Percentiles rank a stretch among this genome's conserved stretches.
Conservation (phyloP, 2,329 filamentous ascomycete genomes). For the Colletotrichum cereale region DNA sequence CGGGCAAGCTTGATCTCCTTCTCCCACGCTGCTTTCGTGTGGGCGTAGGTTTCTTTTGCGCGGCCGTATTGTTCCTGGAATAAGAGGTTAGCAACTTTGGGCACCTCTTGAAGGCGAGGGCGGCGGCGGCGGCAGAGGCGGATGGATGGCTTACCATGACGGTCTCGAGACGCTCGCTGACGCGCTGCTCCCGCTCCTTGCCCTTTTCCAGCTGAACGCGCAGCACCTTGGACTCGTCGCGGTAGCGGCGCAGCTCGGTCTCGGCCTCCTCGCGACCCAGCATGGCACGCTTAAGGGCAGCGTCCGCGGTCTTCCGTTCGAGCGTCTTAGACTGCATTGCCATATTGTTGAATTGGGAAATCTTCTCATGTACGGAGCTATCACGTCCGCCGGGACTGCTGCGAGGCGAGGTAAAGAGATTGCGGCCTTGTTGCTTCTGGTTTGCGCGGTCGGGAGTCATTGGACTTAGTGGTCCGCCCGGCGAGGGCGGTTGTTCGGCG, state of each 20-base stretch:
- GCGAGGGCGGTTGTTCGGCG: slow-evolving; percentile 64
- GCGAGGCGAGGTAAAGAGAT: slow-evolving; percentile 52
- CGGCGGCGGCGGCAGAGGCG: background rate
- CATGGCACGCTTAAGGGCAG: slow-evolving; percentile 75
- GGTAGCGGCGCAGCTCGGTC: slow-evolving; percentile 72
- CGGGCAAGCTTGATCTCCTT: slow-evolving; percentile 78
- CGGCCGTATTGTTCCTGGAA: slow-evolving; percentile 76
- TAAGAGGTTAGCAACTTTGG: slow-evolving; percentile 24
- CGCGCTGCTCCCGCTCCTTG: slow-evolving; percentile 73
- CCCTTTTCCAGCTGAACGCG: slow-evolving; percentile 73
- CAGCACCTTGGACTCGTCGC: slow-evolving; percentile 70
- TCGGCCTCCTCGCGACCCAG: slow-evolving; percentile 79
- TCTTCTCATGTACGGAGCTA: slow-evolving; percentile 74
- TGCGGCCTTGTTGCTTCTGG: slow-evolving; percentile 55
- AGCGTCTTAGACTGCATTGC: slow-evolving; percentile 71
- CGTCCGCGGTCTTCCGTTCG: slow-evolving; percentile 74
- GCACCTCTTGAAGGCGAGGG: background rate
- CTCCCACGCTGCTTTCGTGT: slow-evolving; percentile 77
- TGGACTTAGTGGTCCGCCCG: slow-evolving; percentile 68
- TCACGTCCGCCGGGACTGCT: slow-evolving; percentile 59
- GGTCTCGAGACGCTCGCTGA: slow-evolving; percentile 75
- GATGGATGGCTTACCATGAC: slow-evolving; percentile 68
- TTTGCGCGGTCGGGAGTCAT: slow-evolving; percentile 76
- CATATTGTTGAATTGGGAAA: slow-evolving; percentile 79
- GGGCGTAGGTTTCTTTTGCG: slow-evolving; percentile 76